Base-by-base conservation (phyloP, 2,329 filamentous ascomycete species). In the Graphilbum sp. region DNA sequence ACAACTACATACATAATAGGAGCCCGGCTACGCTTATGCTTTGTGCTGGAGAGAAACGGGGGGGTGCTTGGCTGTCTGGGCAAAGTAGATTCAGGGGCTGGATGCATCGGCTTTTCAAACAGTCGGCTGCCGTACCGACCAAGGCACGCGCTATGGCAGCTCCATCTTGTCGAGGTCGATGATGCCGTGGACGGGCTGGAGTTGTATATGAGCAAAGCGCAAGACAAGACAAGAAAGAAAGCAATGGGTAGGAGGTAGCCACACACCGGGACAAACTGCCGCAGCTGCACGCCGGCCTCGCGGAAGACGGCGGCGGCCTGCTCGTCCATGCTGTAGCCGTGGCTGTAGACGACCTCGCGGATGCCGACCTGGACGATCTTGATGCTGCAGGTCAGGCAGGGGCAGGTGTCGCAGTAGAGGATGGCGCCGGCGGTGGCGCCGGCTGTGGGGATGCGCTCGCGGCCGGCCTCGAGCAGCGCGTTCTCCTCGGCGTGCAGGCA, bases 401-500 rank as follows among this genome's bases (percentile, higher is more conserved):
- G 90, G 57, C 90, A 98, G 47, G 87, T 95, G 54, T 95, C 84
- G 58, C 87, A 95, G 60, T 95, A 98, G 20, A 98, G 63, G 36
- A 85, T 81, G 29, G 82, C 74, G 5, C 78, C 82, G 39, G 84
- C 79, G 17, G 84, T n/a, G 9, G 27, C 9, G 9, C 10, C 6
- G 10, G 10, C 27, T 13, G 10, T 37, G 23, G 45, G 42, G 47
- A 98, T 85, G 41, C 90, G 69, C 58, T 96, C 90, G 49, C 90
- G 68, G 1, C 90, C 90, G 17, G 90, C 90, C 63, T 98, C 90
- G 10, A 98, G 67, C 41, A 98, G 67, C 2, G 90, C 90, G 55
- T 98, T 98, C 61, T 98, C 90, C 62, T 98, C 90, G 1, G 90
- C 90, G 56, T 98, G 90, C n/a, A 98, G 73, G 56, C 90, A 98